Percentiles rank a stretch among this genome's conserved stretches.
These are phyloP conservation scores for Crithidia thermophila DNA, from an alignment of 208 protist species.

Conservation along the genomic window DNA sequence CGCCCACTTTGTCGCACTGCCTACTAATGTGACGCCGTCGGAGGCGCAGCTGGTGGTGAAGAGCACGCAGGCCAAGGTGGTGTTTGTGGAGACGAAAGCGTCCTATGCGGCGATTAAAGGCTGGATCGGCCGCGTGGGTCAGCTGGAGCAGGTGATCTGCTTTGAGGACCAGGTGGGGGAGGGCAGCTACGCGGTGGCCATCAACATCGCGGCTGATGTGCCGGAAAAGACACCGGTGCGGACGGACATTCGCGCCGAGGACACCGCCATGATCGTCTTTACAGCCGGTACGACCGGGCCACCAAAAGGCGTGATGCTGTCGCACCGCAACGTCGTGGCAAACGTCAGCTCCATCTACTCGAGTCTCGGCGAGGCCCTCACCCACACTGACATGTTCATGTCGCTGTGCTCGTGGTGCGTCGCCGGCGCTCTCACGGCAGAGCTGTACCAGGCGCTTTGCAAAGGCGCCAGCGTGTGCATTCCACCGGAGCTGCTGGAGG, in stretches of 20 bases:
- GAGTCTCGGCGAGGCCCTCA: slow-evolving; percentile 80
- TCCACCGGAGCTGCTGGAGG: slow-evolving; percentile 86
- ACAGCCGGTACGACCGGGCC: slow-evolving; percentile 92
- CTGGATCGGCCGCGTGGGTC: slow-evolving; percentile 82
- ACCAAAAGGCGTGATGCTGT: slow-evolving; percentile 95
- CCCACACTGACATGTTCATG: slow-evolving; percentile 91
- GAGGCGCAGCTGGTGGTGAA: slow-evolving; percentile 86
- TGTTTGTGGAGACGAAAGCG: slow-evolving; percentile 87
- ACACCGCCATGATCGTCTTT: slow-evolving; percentile 93
- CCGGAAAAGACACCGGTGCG: slow-evolving; percentile 65
- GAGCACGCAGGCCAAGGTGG: slow-evolving; percentile 82
- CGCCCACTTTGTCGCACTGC: slow-evolving; percentile 87
- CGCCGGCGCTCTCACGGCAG: slow-evolving; percentile 73
- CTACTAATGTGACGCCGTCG: slow-evolving; percentile 88
- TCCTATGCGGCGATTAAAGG: slow-evolving; percentile 77
- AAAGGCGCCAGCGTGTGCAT: slow-evolving; percentile 88
- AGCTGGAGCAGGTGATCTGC: slow-evolving; percentile 85
- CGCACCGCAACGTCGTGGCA: slow-evolving; percentile 91
- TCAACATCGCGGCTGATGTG: slow-evolving; percentile 82
- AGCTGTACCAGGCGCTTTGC: slow-evolving; percentile 89
- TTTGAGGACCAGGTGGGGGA: slow-evolving; percentile 89
- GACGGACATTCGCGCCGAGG: slow-evolving; percentile 76
- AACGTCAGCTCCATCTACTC: slow-evolving; percentile 89
- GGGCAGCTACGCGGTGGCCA: slow-evolving; percentile 84
- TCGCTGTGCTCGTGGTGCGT: slow-evolving; percentile 92